Conservation (phyloP, 768 basidiomycete genomes). For the Boletellus ananas region DNA sequence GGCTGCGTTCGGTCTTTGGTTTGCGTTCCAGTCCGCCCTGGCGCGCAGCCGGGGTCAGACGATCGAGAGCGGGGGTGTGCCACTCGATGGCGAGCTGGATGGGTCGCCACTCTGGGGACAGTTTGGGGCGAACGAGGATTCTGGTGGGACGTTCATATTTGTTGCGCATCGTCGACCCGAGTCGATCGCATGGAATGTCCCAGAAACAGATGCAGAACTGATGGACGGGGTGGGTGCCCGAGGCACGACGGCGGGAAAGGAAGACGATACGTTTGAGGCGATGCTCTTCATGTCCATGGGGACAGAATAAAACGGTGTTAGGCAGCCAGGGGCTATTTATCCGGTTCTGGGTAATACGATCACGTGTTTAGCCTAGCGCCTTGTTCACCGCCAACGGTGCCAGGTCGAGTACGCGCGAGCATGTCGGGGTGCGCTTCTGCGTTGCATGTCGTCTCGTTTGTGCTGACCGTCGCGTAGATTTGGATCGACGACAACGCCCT, state of each 20-base stretch:
- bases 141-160: conserved; percentile 55
- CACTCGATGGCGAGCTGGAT: background rate
- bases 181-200: conserved; percentile 56
- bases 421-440: conserved; percentile 21
- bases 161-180: conserved; percentile 53
- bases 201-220: conserved; percentile 50
- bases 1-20: conserved; percentile 79
- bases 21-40: conserved; percentile 57
- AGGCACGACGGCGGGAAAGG: conserved; percentile 41
- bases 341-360: background rate
- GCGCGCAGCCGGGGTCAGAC: conserved; percentile 8
- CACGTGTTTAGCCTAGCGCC: conserved; percentile 9
- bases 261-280: conserved; percentile 71
- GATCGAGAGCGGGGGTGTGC: no score
- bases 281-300: conserved; percentile 44
- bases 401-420: background rate
- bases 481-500: conserved; percentile 40
- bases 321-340: conserved; percentile 22
- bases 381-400: no score
- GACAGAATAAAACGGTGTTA: conserved; percentile 11
- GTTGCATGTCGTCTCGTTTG: background rate
- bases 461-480: conserved; percentile 21
- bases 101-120: conserved; percentile 34
- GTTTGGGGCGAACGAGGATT: conserved; percentile 38
- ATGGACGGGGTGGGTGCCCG: conserved; percentile 54